Evolutionary conservation across 495 filamentous ascomycete genomes (phyloP).

Genomic region (Aspergillus egyptiacus): DNA sequence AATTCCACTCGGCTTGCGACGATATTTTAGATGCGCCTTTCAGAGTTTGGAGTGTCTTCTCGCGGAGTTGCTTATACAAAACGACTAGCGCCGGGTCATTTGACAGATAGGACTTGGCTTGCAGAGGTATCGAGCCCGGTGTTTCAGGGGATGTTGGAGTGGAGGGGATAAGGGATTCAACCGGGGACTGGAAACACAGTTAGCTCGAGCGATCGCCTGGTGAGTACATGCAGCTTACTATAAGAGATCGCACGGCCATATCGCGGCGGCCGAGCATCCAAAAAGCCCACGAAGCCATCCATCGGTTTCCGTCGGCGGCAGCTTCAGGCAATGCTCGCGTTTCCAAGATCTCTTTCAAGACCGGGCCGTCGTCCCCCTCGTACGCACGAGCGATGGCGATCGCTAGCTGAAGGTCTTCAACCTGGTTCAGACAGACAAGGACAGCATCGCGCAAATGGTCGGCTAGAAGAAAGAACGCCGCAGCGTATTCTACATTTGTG

Average conservation of each 20-base stretch:
- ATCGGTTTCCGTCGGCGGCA: constrained; percentile 75
- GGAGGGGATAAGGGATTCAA: constrained; percentile 58
- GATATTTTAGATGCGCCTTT: constrained; percentile 79
- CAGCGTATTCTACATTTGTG: constrained; percentile 70
- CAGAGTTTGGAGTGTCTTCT: constrained; percentile 78
- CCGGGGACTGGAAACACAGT: constrained; percentile 54
- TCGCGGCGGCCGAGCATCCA: constrained; percentile 83
- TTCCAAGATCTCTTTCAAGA: constrained; percentile 67
- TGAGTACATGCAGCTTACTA: constrained; percentile 34
- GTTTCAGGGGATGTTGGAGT: constrained; percentile 42
- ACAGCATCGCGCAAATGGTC: constrained; percentile 80
- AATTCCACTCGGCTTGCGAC: constrained; percentile 76
- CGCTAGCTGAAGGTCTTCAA: constrained; percentile 84
- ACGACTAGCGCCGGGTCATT: constrained; percentile 87
- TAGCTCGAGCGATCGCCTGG: background rate
- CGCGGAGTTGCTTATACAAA: constrained; percentile 80
- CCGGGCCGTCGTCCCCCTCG: constrained; percentile 75
- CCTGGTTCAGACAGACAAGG: constrained; percentile 74
- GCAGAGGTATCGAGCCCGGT: constrained; percentile 44
- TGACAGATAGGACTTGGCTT: constrained; percentile 72
- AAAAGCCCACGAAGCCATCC: constrained; percentile 94
- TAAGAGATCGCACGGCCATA: constrained; percentile 79
- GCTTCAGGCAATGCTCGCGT: constrained; percentile 77
- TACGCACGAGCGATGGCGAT: constrained; percentile 85
- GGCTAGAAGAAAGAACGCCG: constrained; percentile 90